Conservation (phyloP, 306 rosid species). For the Acacia melanoxylon region DNA sequence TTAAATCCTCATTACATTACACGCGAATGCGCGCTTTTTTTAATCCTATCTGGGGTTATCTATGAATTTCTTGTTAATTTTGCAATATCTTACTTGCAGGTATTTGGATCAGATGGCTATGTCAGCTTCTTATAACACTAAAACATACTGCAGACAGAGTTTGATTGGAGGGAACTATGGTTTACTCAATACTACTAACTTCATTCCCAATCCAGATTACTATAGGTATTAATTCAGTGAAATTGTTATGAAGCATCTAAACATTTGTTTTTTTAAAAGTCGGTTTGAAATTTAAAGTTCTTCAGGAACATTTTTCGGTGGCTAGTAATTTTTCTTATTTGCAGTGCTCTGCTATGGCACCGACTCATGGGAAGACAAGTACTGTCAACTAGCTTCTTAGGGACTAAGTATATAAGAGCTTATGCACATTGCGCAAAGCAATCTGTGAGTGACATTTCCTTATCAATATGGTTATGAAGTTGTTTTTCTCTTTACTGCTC, state of each 20-base stretch:
- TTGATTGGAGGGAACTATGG: conserved; percentile 96
- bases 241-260: background rate
- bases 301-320: background rate
- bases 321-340: conserved; percentile 11
- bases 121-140: conserved; percentile 78
- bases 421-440: conserved; percentile 90
- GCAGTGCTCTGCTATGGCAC: conserved; percentile 94
- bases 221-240: conserved; percentile 37
- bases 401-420: conserved; percentile 67
- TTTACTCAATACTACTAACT: conserved; percentile 61
- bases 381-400: conserved; percentile 59
- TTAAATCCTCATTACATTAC: background rate
- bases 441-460: conserved; percentile 56
- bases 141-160: conserved; percentile 87
- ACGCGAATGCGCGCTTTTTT: background rate
- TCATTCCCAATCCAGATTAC: conserved; percentile 80
- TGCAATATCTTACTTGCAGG: conserved; percentile 43
- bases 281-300: background rate
- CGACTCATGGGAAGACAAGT: conserved; percentile 82
- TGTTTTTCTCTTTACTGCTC: background rate
- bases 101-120: conserved; percentile 93
- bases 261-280: background rate
- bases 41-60: background rate
- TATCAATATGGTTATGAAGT: conserved; percentile 2
- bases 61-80: conserved; percentile 5